Evolutionary conservation across 75 land plant genomes (phyloP).

Genomic region (Chamaecyparis obtusa): DNA sequence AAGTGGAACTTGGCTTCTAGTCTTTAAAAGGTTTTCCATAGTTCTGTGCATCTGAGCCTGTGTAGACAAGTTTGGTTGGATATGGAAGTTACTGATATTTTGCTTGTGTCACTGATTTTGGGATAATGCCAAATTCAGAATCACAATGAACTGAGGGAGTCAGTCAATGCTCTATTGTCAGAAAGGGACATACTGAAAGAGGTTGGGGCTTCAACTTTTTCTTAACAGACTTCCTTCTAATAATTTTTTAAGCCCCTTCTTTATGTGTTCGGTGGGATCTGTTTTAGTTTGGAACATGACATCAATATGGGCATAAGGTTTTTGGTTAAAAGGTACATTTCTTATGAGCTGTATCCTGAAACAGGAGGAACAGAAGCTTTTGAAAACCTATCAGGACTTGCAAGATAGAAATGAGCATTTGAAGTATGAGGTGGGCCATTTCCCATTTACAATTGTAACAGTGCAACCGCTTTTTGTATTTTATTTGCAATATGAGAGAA

Average conservation of each 20-base stretch:
- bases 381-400: constrained; percentile 4
- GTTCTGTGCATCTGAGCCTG: neutral
- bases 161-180: neutral
- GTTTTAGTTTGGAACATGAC: neutral
- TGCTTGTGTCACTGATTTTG: neutral
- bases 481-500: neutral
- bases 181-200: neutral
- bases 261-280: neutral
- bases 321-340: neutral
- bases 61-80: neutral
- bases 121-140: neutral
- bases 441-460: neutral
- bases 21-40: neutral
- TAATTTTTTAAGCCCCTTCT: neutral
- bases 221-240: neutral
- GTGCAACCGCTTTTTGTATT: neutral
- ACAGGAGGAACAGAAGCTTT: neutral
- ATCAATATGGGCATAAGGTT: neutral
- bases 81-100: neutral
- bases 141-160: neutral
- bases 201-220: neutral
- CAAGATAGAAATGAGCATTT: neutral
- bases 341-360: neutral
- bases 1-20: neutral
- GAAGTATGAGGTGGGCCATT: neutral